These are phyloP conservation scores for Abrus precatorius DNA, from an alignment of 306 rosid genomes.

Conservation along the genomic window DNA sequence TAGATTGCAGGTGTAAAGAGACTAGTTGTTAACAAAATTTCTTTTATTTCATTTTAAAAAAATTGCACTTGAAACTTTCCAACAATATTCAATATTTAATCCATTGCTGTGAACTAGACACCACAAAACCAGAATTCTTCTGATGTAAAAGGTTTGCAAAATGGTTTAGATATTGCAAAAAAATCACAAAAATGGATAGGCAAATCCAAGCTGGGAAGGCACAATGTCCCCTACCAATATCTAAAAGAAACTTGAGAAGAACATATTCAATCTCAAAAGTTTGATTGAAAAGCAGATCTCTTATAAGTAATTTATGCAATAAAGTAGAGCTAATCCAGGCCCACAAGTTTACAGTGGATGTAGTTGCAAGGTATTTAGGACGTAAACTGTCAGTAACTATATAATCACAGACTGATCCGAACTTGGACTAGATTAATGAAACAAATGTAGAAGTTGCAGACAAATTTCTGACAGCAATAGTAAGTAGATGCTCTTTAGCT, in stretches of 20 bases:
- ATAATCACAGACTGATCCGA: constrained; percentile 31
- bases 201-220: constrained; percentile 35
- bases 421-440: constrained; percentile 16
- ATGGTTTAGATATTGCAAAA: neutral
- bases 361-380: constrained; percentile 26
- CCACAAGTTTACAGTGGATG: constrained; percentile 18
- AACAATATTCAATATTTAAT: constrained; percentile 38
- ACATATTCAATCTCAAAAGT: neutral
- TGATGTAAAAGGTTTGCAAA: neutral
- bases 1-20: constrained; percentile 48
- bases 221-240: neutral
- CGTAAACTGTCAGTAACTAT: constrained; percentile 19
- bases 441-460: constrained; percentile 23
- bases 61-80: constrained; percentile 33
- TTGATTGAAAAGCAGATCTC: neutral
- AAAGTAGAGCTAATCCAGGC: constrained; percentile 18
- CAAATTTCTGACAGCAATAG: constrained; percentile 27
- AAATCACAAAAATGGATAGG: constrained; percentile 12
- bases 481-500: constrained; percentile 29
- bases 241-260: neutral
- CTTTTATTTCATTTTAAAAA: constrained; percentile 34
- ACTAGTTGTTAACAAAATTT: constrained; percentile 16
- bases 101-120: constrained; percentile 39
- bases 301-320: neutral
- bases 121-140: constrained; percentile 41